A percentile compares a stretch with the other conserved stretches of the same genome.
Evolutionary conservation across 805 yeast genomes (phyloP).

Genomic region (Candida vartiovaarae): DNA sequence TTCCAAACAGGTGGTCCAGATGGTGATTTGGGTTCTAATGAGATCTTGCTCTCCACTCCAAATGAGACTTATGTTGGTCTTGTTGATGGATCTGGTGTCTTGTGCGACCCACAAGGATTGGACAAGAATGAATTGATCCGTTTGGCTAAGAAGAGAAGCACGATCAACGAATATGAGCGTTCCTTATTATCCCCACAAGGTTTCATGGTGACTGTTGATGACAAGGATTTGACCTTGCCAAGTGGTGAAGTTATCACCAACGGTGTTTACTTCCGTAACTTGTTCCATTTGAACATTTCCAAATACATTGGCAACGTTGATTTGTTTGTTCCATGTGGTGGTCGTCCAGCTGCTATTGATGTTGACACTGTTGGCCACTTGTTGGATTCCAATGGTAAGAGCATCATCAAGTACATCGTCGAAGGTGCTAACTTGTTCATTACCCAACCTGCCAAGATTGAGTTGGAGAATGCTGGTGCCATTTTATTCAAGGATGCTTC

Average conservation of each 20-base stretch:
- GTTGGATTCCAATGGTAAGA: slow-evolving; percentile 67
- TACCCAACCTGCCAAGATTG: slow-evolving; percentile 87
- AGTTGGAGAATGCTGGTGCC: slow-evolving; percentile 81
- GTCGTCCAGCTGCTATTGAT: slow-evolving; percentile 95
- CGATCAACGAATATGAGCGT: slow-evolving; percentile 63
- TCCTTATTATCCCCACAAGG: slow-evolving; percentile 67
- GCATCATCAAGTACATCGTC: slow-evolving; percentile 78
- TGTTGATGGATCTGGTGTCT: slow-evolving; percentile 94
- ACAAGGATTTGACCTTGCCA: slow-evolving; percentile 71
- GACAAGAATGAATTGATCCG: slow-evolving; percentile 71
- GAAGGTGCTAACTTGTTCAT: slow-evolving; percentile 97
- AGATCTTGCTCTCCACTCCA: slow-evolving; percentile 70
- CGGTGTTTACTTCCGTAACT: slow-evolving; percentile 87
- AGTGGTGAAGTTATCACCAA: slow-evolving; percentile 63
- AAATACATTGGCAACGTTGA: slow-evolving; percentile 62
- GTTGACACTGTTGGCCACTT: slow-evolving; percentile 69
- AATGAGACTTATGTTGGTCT: slow-evolving; percentile 80
- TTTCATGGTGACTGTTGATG: slow-evolving; percentile 79
- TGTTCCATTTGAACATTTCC: slow-evolving; percentile 71
- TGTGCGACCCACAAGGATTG: slow-evolving; percentile 87
- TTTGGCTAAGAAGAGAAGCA: slow-evolving; percentile 71
- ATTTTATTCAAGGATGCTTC: slow-evolving; percentile 91
- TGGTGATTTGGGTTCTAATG: slow-evolving; percentile 96
- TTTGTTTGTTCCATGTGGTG: slow-evolving; percentile 97
- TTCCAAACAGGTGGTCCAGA: slow-evolving; percentile 99